Conservation (phyloP, 2,329 filamentous ascomycete species). For the Aciculosporium take region DNA sequence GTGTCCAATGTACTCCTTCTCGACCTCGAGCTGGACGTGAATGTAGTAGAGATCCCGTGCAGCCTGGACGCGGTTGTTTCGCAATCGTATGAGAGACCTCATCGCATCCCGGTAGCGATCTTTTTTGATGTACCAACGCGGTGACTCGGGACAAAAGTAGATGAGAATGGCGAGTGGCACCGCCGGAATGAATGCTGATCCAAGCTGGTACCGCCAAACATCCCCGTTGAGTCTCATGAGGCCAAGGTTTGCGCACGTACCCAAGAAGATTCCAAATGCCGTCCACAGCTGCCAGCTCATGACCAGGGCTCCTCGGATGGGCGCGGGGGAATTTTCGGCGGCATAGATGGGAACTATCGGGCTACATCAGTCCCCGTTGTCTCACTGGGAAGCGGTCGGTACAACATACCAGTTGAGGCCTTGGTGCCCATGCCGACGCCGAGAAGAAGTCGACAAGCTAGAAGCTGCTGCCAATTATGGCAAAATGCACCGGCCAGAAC, state of each 20-base stretch:
- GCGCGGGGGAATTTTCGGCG: conserved; percentile 56
- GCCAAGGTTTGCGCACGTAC: conserved; percentile 46
- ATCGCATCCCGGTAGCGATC: conserved; percentile 46
- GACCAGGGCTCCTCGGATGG: conserved; percentile 59
- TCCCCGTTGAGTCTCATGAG: conserved; percentile 17
- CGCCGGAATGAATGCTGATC: conserved; percentile 47
- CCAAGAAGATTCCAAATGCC: conserved; percentile 46
- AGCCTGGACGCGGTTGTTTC: conserved; percentile 41
- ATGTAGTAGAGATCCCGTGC: conserved; percentile 50
- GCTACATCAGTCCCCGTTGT: too few relatives aligned
- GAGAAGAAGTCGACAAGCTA: conserved; percentile 56
- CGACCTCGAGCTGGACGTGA: conserved; percentile 48
- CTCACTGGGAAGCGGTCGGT: too few relatives aligned
- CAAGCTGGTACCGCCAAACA: conserved; percentile 49
- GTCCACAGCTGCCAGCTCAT: conserved; percentile 71
- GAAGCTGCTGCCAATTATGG: conserved; percentile 56
- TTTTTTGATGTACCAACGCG: conserved; percentile 55
- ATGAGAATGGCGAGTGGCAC: conserved; percentile 44
- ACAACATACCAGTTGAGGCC: conserved; percentile 37
- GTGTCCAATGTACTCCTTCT: conserved; percentile 33
- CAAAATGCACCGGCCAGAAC: conserved; percentile 59
- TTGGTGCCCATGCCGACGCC: conserved; percentile 70
- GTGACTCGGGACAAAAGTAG: conserved; percentile 52
- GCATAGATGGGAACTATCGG: conserved; percentile 54
- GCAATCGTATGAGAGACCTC: conserved; percentile 35